phyloP scores from a whole-genome alignment of 1,284 basidiomycete genomes.

The Cutaneotrichosporon mucoides region DNA sequence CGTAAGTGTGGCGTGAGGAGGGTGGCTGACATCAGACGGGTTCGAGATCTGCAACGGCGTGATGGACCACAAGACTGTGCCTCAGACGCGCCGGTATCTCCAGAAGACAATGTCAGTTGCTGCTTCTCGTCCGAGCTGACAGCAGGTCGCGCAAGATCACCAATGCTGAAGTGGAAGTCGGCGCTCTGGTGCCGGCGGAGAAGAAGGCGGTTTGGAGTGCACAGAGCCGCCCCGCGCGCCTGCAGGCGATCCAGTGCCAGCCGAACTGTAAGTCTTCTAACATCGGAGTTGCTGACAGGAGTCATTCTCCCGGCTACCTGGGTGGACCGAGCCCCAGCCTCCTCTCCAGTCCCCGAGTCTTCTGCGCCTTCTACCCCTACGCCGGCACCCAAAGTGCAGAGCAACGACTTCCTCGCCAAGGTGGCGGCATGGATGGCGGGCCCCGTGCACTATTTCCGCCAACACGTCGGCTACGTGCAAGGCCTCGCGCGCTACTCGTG shows the following conservation, averaged over 20 bases:
- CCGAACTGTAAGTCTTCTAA: neutral
- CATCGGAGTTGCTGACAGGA: neutral
- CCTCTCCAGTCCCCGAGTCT: neutral
- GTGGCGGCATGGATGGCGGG: neutral
- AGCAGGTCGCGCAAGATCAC: neutral
- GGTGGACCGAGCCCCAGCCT: neutral
- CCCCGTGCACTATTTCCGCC: neutral
- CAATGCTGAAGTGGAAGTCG: neutral
- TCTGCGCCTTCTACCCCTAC: neutral
- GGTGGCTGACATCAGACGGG: constrained; percentile 1
- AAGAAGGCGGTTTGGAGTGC: neutral
- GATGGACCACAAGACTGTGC: neutral
- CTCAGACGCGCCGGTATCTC: constrained; percentile 1
- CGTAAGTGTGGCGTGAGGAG: neutral
- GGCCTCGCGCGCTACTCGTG: neutral
- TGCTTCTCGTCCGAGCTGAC: neutral
- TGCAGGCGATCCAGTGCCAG: neutral
- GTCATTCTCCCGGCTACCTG: neutral
- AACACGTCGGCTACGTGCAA: neutral
- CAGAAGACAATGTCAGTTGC: neutral
- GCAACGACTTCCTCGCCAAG: neutral
- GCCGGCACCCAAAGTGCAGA: neutral
- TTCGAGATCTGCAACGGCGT: neutral
- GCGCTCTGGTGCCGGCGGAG: neutral
- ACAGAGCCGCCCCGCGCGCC: neutral